These are phyloP conservation scores for Phialocephala sp. DNA, from an alignment of 2,329 filamentous ascomycete genomes.

Conservation along the genomic window DNA sequence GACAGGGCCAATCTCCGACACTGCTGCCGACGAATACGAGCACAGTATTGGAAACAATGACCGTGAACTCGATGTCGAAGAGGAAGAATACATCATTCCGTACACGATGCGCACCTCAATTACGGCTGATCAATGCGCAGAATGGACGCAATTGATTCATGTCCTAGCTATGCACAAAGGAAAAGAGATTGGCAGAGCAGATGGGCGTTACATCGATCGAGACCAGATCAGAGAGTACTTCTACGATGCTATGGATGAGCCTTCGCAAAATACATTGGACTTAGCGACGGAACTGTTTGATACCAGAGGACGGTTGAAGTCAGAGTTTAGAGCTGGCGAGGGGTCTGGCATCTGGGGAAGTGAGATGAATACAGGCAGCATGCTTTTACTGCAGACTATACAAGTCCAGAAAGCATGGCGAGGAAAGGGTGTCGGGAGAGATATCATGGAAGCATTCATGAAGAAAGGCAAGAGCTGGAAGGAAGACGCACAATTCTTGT, in stretches of 20 bases:
- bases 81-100: conserved; percentile 1
- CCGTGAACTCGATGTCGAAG: not conserved
- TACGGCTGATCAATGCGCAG: not conserved
- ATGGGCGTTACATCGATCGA: conserved; percentile 3
- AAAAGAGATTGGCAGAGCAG: not conserved
- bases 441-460: not conserved
- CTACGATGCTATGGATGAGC: conserved; percentile 8
- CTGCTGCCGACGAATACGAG: not conserved
- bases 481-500: not conserved
- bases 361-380: conserved; percentile 4
- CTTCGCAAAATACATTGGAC: not conserved
- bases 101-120: conserved; percentile 3
- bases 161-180: conserved; percentile 1
- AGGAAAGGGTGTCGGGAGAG: not conserved
- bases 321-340: conserved; percentile 2
- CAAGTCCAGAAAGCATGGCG: not conserved
- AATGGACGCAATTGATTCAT: conserved; percentile 9
- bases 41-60: not conserved
- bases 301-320: not conserved
- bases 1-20: not conserved
- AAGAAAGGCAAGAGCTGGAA: conserved; percentile 1
- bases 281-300: not conserved
- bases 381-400: not conserved
- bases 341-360: conserved; percentile 4
- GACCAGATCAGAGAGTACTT: conserved; percentile 9